These are phyloP conservation scores for Pythium coloratum DNA, from an alignment of 352 stramenopile genomes.

Conservation along the genomic window DNA sequence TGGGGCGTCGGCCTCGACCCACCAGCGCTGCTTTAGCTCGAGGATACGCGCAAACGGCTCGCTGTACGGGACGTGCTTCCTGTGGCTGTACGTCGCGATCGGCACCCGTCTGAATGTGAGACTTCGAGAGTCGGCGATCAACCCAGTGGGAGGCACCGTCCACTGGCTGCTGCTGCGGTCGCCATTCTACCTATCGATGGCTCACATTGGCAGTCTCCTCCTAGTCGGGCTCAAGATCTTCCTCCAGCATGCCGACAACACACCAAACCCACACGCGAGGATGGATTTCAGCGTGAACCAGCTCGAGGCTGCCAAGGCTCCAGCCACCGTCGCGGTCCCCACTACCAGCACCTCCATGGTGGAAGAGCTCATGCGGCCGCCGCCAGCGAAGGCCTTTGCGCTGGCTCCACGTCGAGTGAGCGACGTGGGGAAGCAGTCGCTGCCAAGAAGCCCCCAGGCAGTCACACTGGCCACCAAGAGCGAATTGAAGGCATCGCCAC, in stretches of 20 bases:
- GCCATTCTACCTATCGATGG: constrained; percentile 60
- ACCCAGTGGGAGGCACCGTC: constrained; percentile 70
- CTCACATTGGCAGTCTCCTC: constrained; percentile 61
- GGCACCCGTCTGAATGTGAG: constrained; percentile 72
- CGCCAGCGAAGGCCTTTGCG: constrained; percentile 21
- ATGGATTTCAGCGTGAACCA: not conserved
- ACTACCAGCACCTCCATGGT: constrained; percentile 9
- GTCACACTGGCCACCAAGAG: not conserved
- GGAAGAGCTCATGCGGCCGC: constrained; percentile 43
- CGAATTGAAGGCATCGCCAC: constrained; percentile 4
- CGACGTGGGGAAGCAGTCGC: constrained; percentile 9
- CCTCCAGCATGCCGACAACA: constrained; percentile 49
- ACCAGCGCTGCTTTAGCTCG: constrained; percentile 51
- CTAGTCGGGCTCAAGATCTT: constrained; percentile 76
- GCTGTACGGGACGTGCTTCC: constrained; percentile 48
- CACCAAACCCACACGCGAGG: not conserved
- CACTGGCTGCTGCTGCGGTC: constrained; percentile 71
- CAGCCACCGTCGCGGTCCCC: not conserved
- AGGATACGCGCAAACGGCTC: constrained; percentile 53
- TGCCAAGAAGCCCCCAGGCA: constrained; percentile 2
- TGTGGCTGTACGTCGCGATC: constrained; percentile 53
- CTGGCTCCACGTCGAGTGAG: constrained; percentile 14
- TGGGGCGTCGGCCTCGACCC: constrained; percentile 31
- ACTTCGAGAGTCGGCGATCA: constrained; percentile 70
- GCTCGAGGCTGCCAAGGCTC: not conserved